Conservation (phyloP, 768 basidiomycete species). For the Galerina marginata region DNA sequence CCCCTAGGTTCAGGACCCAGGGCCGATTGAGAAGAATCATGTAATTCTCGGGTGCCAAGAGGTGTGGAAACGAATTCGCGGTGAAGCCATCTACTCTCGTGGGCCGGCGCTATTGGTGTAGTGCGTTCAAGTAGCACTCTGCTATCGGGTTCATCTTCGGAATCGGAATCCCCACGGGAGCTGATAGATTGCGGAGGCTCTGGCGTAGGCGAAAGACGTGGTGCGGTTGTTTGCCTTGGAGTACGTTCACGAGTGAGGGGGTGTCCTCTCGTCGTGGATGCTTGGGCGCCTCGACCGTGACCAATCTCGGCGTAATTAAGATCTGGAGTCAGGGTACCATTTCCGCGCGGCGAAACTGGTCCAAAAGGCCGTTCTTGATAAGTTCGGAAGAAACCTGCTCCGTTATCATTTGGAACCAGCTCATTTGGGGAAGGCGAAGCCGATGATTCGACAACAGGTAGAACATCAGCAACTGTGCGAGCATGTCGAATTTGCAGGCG, state of each 20-base stretch:
- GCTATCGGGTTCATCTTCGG: conserved; percentile 14
- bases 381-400: conserved; percentile 62
- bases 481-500: conserved; percentile 39
- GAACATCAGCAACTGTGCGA: conserved; percentile 46
- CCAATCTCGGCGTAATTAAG: conserved; percentile 79
- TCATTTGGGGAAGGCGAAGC: conserved; percentile 67
- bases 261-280: conserved; percentile 19
- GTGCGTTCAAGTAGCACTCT: conserved; percentile 10
- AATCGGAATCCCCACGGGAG: conserved; percentile 23
- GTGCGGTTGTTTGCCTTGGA: conserved; percentile 21
- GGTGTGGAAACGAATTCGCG: conserved; percentile 15
- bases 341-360: conserved; percentile 42
- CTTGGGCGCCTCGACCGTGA: conserved; percentile 63
- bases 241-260: conserved; percentile 20
- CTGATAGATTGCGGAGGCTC: conserved; percentile 18
- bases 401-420: conserved; percentile 61
- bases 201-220: conserved; percentile 16
- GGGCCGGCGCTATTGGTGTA: conserved; percentile 11
- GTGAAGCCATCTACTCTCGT: conserved; percentile 17
- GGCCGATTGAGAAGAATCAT: conserved; percentile 41
- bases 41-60: conserved; percentile 34
- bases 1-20: conserved; percentile 27
- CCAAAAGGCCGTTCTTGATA: conserved; percentile 48
- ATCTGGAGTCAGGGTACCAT: conserved; percentile 72
- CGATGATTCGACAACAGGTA: conserved; percentile 67